Evolutionary conservation across 176 grass and related monocot genomes (phyloP).

Genomic region (Panicum miliaceum): DNA sequence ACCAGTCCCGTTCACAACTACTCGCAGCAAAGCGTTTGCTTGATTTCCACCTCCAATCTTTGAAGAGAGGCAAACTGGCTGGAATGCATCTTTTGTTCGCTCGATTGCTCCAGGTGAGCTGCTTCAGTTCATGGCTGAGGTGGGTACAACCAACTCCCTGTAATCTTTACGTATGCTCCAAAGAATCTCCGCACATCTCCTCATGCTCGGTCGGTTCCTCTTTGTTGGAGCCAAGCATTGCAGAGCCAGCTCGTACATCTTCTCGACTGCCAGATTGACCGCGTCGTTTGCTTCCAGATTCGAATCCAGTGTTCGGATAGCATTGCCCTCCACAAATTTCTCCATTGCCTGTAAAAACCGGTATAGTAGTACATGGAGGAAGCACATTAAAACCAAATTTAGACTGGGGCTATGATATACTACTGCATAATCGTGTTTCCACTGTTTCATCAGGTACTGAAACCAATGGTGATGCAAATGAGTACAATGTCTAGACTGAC

Average conservation of each 20-base stretch:
- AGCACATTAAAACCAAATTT: background rate
- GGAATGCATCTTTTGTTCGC: conserved; percentile 4
- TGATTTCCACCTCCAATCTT: conserved; percentile 26
- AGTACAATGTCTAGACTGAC: background rate
- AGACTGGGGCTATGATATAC: background rate
- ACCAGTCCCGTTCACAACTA: conserved; percentile 27
- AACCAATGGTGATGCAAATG: background rate
- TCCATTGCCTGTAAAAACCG: conserved; percentile 61
- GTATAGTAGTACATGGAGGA: conserved; percentile 2
- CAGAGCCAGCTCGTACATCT: conserved; percentile 65
- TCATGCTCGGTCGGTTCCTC: conserved; percentile 68
- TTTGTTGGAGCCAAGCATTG: conserved; percentile 68
- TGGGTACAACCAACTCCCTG: conserved; percentile 52
- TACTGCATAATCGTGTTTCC: background rate
- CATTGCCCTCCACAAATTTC: conserved; percentile 67
- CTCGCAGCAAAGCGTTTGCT: background rate
- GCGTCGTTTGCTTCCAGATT: conserved; percentile 55
- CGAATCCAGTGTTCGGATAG: conserved; percentile 64
- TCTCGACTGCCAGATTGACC: conserved; percentile 58
- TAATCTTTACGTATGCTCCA: conserved; percentile 86
- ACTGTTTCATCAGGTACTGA: background rate
- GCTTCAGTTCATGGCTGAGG: conserved; percentile 35
- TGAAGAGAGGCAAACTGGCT: conserved; percentile 42
- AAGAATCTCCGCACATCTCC: conserved; percentile 68
- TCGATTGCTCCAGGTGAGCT: conserved; percentile 36